A percentile compares a stretch with the other conserved stretches of the same genome.
phyloP scores from a whole-genome alignment of 306 rosid genomes.

The Sesbania bispinosa region DNA sequence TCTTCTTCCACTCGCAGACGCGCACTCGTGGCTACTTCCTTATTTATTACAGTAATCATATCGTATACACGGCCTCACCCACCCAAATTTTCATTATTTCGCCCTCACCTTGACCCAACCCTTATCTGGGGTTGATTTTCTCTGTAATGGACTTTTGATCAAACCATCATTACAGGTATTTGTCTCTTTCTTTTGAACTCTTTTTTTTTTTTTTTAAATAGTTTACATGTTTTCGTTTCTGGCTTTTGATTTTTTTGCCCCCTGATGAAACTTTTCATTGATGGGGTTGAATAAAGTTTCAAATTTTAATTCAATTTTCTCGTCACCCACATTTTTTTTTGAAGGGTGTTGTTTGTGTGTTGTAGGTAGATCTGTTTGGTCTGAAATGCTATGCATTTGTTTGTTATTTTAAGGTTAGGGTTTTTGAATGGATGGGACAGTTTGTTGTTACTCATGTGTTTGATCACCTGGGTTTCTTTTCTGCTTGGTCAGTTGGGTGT shows the following conservation, averaged over 20 bases:
- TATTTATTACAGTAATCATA: slow-evolving; percentile 25
- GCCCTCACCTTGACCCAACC: not conserved
- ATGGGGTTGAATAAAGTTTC: not conserved
- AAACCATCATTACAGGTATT: slow-evolving; percentile 22
- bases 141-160: slow-evolving; percentile 29
- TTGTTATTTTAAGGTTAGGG: slow-evolving; percentile 18
- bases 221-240: not conserved
- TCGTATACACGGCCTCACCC: not conserved
- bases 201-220: not conserved
- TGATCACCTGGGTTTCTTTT: not conserved
- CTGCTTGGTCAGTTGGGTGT: not conserved
- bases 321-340: not conserved
- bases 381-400: slow-evolving; percentile 2
- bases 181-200: not conserved
- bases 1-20: slow-evolving; percentile 37
- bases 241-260: not conserved
- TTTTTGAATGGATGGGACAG: slow-evolving; percentile 13
- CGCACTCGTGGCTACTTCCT: slow-evolving; percentile 28
- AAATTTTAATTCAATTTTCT: slow-evolving; percentile 1
- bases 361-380: slow-evolving; percentile 32
- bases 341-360: not conserved
- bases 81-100: not conserved
- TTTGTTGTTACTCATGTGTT: slow-evolving; percentile 7
- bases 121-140: not conserved
- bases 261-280: not conserved